Evolutionary conservation across 441 rosid genomes (phyloP).

Genomic region (Pelargonium cotyledonis): DNA sequence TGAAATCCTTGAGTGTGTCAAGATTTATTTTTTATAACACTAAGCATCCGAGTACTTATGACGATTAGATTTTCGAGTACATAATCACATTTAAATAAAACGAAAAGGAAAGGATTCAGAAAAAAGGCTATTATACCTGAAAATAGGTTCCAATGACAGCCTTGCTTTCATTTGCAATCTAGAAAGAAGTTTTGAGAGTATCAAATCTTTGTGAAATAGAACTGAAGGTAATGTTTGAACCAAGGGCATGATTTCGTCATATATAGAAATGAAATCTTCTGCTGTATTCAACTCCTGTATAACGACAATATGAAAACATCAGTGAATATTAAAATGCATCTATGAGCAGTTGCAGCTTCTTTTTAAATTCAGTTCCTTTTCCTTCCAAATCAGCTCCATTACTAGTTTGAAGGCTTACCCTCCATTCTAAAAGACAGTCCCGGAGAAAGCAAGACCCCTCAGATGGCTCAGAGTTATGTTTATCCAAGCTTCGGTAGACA

Average conservation of each 20-base stretch:
- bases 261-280: conserved; percentile 78
- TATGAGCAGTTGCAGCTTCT: not conserved
- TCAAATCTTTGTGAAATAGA: conserved; percentile 59
- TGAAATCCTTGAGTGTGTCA: not conserved
- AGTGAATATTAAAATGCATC: not conserved
- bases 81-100: not conserved
- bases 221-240: conserved; percentile 70
- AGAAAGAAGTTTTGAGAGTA: conserved; percentile 58
- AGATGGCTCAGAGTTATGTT: conserved; percentile 65
- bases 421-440: conserved; percentile 83
- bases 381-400: not conserved
- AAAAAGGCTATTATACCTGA: conserved; percentile 43
- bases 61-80: not conserved
- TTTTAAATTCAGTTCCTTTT: not conserved
- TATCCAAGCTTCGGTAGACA: conserved; percentile 61
- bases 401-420: conserved; percentile 44
- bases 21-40: not conserved
- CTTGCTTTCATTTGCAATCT: conserved; percentile 79
- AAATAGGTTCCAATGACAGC: conserved; percentile 81
- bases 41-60: not conserved
- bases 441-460: conserved; percentile 70
- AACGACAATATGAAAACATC: conserved; percentile 14
- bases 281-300: conserved; percentile 90
- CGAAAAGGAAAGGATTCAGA: not conserved
- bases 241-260: conserved; percentile 62